Evolutionary conservation across 345 rosid species (phyloP).

Genomic region (Pseudoturritis turrita): DNA sequence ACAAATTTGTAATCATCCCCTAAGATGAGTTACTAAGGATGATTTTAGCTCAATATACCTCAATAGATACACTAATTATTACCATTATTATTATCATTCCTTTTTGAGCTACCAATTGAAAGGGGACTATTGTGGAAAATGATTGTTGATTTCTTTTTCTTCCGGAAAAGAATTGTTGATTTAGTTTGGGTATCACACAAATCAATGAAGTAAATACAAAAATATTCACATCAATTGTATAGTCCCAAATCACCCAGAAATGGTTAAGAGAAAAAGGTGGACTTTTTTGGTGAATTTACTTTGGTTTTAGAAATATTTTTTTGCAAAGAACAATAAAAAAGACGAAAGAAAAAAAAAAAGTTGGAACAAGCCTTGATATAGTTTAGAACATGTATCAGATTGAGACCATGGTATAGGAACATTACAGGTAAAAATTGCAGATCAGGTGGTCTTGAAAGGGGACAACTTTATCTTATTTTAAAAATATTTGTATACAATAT

Average conservation of each 20-base stretch:
- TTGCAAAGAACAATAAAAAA: not conserved
- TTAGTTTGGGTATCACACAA: not conserved
- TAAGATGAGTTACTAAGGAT: not conserved
- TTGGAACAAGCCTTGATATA: constrained; percentile 1
- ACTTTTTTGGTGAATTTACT: not conserved
- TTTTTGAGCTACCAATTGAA: not conserved
- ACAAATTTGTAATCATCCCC: not conserved
- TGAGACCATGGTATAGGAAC: constrained; percentile 9
- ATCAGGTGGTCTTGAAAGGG: constrained; percentile 31
- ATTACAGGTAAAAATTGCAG: constrained; percentile 30
- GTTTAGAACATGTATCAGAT: constrained; percentile 14
- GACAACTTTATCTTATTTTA: constrained; percentile 22
- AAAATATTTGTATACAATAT: not conserved
- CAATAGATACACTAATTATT: not conserved
- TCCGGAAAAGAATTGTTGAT: not conserved
- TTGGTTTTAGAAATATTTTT: not conserved
- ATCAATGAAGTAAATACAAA: not conserved
- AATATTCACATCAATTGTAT: not conserved
- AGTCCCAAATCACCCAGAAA: not conserved
- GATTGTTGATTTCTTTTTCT: not conserved
- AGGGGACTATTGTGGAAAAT: not conserved
- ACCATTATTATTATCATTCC: not conserved
- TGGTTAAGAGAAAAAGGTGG: not conserved
- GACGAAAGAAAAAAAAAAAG: not conserved
- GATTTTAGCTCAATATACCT: not conserved